Evolutionary conservation across 1,139 yeast species (phyloP).

Genomic region (Neolecta irregularis): DNA sequence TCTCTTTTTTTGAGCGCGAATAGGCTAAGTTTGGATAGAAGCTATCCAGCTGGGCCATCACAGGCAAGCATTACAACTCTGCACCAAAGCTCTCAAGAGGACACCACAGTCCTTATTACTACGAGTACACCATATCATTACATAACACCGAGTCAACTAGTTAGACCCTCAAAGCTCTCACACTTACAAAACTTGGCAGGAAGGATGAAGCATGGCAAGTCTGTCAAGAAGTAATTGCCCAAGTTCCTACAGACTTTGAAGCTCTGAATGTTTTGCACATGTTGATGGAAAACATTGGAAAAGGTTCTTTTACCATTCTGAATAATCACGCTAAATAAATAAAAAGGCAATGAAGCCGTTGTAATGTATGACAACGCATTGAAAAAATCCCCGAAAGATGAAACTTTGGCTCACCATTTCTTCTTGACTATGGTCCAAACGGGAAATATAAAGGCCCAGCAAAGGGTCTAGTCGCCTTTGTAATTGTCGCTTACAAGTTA

Average conservation of each 20-base stretch:
- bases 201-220: not conserved
- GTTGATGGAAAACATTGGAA: not conserved
- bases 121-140: no score
- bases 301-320: no score
- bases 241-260: not conserved
- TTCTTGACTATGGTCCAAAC: conserved; percentile 3
- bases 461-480: not conserved
- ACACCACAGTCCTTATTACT: not conserved
- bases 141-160: no score
- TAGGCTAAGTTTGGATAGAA: conserved; percentile 1
- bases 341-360: not conserved
- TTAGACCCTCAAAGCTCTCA: not conserved
- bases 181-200: not conserved
- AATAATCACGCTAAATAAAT: no score
- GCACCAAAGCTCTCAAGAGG: not conserved
- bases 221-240: not conserved
- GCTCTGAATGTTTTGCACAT: conserved; percentile 2
- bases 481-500: not conserved
- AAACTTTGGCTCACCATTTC: not conserved
- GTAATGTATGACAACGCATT: conserved; percentile 2
- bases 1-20: no score
- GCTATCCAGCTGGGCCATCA: not conserved
- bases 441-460: conserved; percentile 1
- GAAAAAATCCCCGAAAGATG: not conserved
- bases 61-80: not conserved